A percentile compares a stretch with the other conserved stretches of the same genome.
These are phyloP conservation scores for Wolfiporia cocos DNA, from an alignment of 1,284 basidiomycete species.

Conservation along the genomic window DNA sequence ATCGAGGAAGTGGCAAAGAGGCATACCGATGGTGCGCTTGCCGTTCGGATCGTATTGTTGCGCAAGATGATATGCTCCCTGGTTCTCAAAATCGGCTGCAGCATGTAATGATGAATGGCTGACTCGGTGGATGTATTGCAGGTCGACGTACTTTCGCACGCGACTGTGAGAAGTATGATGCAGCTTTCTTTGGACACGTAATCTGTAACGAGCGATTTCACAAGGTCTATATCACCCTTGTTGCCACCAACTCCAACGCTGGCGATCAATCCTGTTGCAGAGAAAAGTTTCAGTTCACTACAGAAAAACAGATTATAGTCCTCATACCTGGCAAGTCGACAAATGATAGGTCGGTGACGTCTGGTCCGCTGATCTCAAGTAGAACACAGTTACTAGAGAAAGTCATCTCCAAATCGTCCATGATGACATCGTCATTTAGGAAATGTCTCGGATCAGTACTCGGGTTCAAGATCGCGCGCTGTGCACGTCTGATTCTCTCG, in stretches of 20 bases:
- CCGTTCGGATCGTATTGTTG: conserved; percentile 54
- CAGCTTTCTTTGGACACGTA: conserved; percentile 63
- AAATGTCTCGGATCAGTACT: conserved; percentile 27
- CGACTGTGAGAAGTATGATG: conserved; percentile 63
- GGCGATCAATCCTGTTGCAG: conserved; percentile 52
- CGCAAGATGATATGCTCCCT: conserved; percentile 44
- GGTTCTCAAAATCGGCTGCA: conserved; percentile 69
- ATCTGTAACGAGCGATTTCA: conserved; percentile 43
- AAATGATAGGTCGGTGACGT: conserved; percentile 69
- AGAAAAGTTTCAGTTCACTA: not conserved
- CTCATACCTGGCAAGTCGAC: conserved; percentile 58
- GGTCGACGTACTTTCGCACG: conserved; percentile 58
- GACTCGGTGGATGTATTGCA: no score
- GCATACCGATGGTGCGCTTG: conserved; percentile 61
- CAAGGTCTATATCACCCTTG: conserved; percentile 50
- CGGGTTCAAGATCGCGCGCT: conserved; percentile 68
- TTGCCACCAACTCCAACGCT: conserved; percentile 47
- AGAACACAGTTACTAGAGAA: conserved; percentile 65
- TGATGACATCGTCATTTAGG: conserved; percentile 30
- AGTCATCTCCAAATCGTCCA: conserved; percentile 30
- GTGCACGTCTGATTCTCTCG: conserved; percentile 61
- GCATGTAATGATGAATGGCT: not conserved
- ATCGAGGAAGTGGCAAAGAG: not conserved
- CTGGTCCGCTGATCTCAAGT: conserved; percentile 59
- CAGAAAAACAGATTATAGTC: no score